Evolutionary conservation across 2,329 filamentous ascomycete genomes (phyloP).

Genomic region (Paracorniculantispora psalliotae): DNA sequence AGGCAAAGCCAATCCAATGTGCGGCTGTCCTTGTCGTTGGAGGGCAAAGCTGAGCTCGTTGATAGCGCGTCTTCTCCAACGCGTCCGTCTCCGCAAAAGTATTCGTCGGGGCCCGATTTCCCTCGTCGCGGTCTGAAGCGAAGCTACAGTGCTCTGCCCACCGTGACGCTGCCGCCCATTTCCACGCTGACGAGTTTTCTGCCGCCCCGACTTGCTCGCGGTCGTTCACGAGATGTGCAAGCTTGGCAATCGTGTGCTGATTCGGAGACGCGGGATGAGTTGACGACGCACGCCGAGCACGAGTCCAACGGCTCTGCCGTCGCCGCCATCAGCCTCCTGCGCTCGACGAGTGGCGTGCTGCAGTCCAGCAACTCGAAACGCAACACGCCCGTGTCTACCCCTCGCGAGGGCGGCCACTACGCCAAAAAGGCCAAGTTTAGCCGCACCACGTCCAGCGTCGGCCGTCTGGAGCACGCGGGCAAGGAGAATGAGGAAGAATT

Average conservation of each 20-base stretch:
- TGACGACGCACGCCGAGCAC: conserved; percentile 76
- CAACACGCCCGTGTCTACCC: conserved; percentile 44
- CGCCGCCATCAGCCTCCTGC: conserved; percentile 74
- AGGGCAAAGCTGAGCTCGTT: conserved; percentile 86
- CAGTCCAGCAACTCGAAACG: conserved; percentile 60
- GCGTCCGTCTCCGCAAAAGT: conserved; percentile 57
- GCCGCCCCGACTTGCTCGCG: conserved; percentile 54
- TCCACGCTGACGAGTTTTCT: conserved; percentile 48
- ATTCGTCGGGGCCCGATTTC: conserved; percentile 43
- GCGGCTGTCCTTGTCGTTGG: conserved; percentile 75
- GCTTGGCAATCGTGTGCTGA: conserved; percentile 92
- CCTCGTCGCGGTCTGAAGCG: conserved; percentile 56
- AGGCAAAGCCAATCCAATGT: conserved; percentile 48
- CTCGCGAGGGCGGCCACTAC: conserved; percentile 14
- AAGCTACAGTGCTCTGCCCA: conserved; percentile 63
- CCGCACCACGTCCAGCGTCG: conserved; percentile 57
- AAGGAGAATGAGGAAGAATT: conserved; percentile 16
- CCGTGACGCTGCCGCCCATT: conserved; percentile 53
- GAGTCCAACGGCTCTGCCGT: conserved; percentile 75
- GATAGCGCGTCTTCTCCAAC: conserved; percentile 46
- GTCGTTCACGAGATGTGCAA: conserved; percentile 79
- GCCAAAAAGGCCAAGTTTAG: conserved; percentile 59
- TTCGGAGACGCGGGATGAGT: conserved; percentile 68
- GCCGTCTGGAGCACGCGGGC: conserved; percentile 48
- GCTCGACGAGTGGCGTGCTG: conserved; percentile 56